Conservation (phyloP, 2,329 filamentous ascomycete species). For the Parastagonospora avenae region DNA sequence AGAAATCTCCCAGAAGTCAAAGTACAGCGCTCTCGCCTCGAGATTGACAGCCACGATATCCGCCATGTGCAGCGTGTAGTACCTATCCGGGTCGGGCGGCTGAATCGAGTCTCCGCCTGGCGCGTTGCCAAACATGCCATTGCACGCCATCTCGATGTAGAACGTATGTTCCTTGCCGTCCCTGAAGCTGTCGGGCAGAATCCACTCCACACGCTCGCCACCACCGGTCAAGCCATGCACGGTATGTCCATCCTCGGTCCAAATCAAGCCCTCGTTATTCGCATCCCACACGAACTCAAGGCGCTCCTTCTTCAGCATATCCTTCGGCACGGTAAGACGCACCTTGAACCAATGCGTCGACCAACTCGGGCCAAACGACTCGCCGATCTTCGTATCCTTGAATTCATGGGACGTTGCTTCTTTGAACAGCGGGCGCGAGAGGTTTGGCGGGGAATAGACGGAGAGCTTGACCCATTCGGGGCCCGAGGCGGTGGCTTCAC, state of each 20-base stretch:
- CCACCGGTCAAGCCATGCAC: slow-evolving; percentile 90
- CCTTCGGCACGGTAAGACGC: slow-evolving; percentile 73
- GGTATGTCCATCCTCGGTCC: slow-evolving; percentile 86
- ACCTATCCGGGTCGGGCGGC: slow-evolving; percentile 83
- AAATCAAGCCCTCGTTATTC: slow-evolving; percentile 92
- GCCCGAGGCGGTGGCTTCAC: slow-evolving; percentile 70
- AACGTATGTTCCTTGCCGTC: slow-evolving; percentile 87
- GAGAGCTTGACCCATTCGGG: slow-evolving; percentile 80
- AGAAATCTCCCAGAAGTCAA: slow-evolving; percentile 94
- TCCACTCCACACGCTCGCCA: slow-evolving; percentile 88
- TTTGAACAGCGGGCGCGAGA: slow-evolving; percentile 81
- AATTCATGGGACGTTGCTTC: slow-evolving; percentile 81
- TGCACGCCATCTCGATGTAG: slow-evolving; percentile 98
- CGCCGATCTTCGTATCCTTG: slow-evolving; percentile 73
- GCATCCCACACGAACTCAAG: slow-evolving; percentile 98
- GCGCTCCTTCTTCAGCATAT: slow-evolving; percentile 75
- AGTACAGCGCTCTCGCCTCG: slow-evolving; percentile 78
- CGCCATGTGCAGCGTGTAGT: slow-evolving; percentile 76
- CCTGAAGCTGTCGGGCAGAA: slow-evolving; percentile 78
- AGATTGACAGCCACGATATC: slow-evolving; percentile 90
- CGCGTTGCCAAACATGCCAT: slow-evolving; percentile 96
- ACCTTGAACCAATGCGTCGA: slow-evolving; percentile 97
- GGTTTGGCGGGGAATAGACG: slow-evolving; percentile 81
- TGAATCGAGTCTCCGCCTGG: slow-evolving; percentile 84
- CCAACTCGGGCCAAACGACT: slow-evolving; percentile 91